These are phyloP conservation scores for Periconia sp. DNA, from an alignment of 2,329 filamentous ascomycete genomes.

Conservation along the genomic window DNA sequence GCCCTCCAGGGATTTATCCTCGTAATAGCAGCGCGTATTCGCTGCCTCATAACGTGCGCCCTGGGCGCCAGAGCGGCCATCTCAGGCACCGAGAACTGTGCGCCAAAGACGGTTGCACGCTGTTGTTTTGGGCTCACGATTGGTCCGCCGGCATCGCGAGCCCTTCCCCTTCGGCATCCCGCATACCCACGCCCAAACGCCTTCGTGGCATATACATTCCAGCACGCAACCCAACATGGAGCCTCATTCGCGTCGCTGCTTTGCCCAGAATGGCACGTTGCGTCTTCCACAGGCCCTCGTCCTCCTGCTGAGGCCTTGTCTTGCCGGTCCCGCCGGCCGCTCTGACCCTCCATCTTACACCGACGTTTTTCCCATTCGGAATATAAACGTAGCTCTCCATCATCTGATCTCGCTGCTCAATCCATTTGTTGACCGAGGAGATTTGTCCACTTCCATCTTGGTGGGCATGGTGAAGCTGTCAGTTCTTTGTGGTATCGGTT, in stretches of 20 bases:
- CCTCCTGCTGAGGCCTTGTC: slow-evolving; percentile 34
- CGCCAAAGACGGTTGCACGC: slow-evolving; percentile 41
- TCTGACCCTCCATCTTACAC: slow-evolving; percentile 31
- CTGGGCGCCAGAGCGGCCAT: slow-evolving; percentile 29
- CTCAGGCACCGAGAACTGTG: slow-evolving; percentile 33
- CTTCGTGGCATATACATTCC: slow-evolving; percentile 44
- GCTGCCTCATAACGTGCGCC: slow-evolving; percentile 35
- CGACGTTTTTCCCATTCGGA: slow-evolving; percentile 26
- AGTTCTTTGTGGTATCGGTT: slow-evolving; percentile 43
- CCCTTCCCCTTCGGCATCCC: slow-evolving; percentile 24
- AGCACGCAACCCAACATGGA: slow-evolving; percentile 41
- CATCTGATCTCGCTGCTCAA: slow-evolving; percentile 27
- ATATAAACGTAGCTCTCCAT: slow-evolving; percentile 35
- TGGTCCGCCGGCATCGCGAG: slow-evolving; percentile 27
- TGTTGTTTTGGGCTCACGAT: slow-evolving; percentile 32
- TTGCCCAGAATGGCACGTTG: slow-evolving; percentile 40
- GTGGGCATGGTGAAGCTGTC: slow-evolving; percentile 49
- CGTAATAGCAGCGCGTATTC: slow-evolving; percentile 31
- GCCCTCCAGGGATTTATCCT: slow-evolving; percentile 20
- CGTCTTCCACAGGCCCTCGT: slow-evolving; percentile 45
- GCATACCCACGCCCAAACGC: slow-evolving; percentile 26
- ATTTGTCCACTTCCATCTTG: slow-evolving; percentile 24
- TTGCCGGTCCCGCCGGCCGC: slow-evolving; percentile 31
- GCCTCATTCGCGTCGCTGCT: slow-evolving; percentile 41
- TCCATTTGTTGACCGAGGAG: slow-evolving; percentile 29